These are phyloP conservation scores for Trichoderma simmonsii DNA, from an alignment of 2,329 filamentous ascomycete species.

Conservation along the genomic window DNA sequence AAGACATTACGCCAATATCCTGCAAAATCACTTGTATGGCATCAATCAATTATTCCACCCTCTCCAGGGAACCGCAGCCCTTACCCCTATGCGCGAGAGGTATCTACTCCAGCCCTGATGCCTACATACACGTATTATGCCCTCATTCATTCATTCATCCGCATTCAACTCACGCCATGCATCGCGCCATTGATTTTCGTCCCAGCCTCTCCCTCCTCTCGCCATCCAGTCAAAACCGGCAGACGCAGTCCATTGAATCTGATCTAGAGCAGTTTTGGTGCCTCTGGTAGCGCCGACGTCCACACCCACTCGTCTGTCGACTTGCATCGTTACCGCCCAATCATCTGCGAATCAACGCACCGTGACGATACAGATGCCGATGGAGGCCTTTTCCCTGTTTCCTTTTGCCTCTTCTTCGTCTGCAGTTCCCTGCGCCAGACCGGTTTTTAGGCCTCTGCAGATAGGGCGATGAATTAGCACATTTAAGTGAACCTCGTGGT, in stretches of 20 bases:
- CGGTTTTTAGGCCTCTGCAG: background rate
- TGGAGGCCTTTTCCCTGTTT: background rate
- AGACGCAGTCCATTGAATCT: background rate
- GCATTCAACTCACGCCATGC: background rate
- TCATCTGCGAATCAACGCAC: background rate
- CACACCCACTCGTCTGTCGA: background rate
- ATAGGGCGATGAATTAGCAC: background rate
- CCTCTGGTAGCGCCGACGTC: background rate
- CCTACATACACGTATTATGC: no score
- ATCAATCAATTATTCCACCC: background rate
- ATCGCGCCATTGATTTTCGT: background rate
- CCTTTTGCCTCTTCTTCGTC: background rate
- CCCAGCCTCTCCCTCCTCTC: background rate
- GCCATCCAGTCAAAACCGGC: background rate
- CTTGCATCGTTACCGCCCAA: background rate
- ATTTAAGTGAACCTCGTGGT: background rate
- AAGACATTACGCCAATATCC: background rate
- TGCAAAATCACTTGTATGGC: background rate
- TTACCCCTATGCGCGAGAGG: background rate
- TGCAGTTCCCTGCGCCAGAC: background rate
- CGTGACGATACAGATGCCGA: background rate
- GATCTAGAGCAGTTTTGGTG: background rate
- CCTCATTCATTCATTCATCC: background rate
- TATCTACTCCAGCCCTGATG: background rate
- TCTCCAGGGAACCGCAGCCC: background rate